Base-by-base conservation (phyloP, 2,329 filamentous ascomycete genomes). In the Colletotrichum tropicicola region DNA sequence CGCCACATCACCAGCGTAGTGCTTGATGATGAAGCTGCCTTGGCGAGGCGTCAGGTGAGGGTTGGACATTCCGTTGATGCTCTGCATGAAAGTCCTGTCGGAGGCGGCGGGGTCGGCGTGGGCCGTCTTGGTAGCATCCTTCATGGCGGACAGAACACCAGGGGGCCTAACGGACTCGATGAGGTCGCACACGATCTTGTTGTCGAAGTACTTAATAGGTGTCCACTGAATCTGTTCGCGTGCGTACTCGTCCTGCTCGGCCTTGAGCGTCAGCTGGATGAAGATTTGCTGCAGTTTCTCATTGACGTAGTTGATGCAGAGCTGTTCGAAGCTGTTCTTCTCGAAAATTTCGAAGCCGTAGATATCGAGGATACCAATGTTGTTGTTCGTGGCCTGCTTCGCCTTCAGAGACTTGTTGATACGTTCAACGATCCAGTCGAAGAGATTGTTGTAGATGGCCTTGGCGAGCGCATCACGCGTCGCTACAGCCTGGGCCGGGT, bases 261-360 rank as follows among this genome's bases (percentile, higher is more conserved):
- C 91, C 82, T 97, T 97, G 68, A 99, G 80, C 0, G 96, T 99
- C 71, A 99, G 84, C 78, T 99, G 96, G 71, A 99, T 99, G 76
- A 99, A 99, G 73, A 99, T 98, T 75, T 99, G 96, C 79, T 99
- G 96, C 62, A 99, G 83, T 80, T 99, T 99, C 81, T 99, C 96
- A 79, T 99, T 99, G 74, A 98, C 97, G 74, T 98, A 99, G 83
- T 99, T 99, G 85, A 99, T 99, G 80, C 96, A 99, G 7, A 99
- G 88, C 79, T 99, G 96, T 78, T 99, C 96, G 73, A 99, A 99
- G 69, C 93, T 98, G 82, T 99, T 99, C 82, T 95, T 96, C 77
- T 99, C 96, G 71, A 99, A 99, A 70, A 99, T 99, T 76, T 99
- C 96, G 74, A 99, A 99, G 3, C 96, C 96, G 77, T 99, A 99